Base-by-base conservation (phyloP, 352 stramenopile species). In the Globisporangium okanoganense region DNA sequence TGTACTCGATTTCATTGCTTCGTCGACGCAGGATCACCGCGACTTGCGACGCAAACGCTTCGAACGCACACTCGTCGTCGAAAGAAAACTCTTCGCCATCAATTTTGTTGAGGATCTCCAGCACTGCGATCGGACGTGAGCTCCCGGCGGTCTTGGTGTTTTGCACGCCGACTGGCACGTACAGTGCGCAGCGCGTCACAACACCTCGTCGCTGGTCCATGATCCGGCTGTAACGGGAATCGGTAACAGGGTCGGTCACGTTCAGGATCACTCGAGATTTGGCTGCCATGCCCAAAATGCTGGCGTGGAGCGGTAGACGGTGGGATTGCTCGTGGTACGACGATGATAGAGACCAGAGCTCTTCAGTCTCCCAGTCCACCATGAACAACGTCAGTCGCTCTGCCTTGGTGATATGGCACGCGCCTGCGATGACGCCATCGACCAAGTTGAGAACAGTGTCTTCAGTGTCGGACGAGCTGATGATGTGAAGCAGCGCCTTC, bases 81-180 rank as follows among this genome's bases (percentile, higher is more conserved):
- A 92, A 82, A 7, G 82, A 89, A 64, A 93, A 94, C 18, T 79
- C 82, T 24, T 77, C 64, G 14, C 73, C 73, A 16, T 81, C 77
- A 25, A 88, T 71, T 22, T 94, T 92, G 73, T 96, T 96, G n/a
- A 96, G 74, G 35, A 93, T 92, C 68, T 96, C 84, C 36, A 97
- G 64, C 52, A 97, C 89, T 0, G 84, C 89, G 61, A 96, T 90
- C 24, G 87, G 82, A 24, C 73, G 73, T 59, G 65, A 83, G 51
- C 71, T 82, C 35, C 63, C 65, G 43, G 65, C 53, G 38, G 65
- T 65, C 49, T 59, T 73, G 3, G 58, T 70, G 58, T 83, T 79
- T 58, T 90, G 82, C 36, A 90, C 66, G 9, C 87, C 85, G 7
- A 96, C 88, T 0, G 89, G 88, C 5, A 95, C 81, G 61, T 94